Evolutionary conservation across 345 rosid genomes (phyloP), one percentile per base, ranked within the genome.

Genomic region (Balakata baccata): DNA sequence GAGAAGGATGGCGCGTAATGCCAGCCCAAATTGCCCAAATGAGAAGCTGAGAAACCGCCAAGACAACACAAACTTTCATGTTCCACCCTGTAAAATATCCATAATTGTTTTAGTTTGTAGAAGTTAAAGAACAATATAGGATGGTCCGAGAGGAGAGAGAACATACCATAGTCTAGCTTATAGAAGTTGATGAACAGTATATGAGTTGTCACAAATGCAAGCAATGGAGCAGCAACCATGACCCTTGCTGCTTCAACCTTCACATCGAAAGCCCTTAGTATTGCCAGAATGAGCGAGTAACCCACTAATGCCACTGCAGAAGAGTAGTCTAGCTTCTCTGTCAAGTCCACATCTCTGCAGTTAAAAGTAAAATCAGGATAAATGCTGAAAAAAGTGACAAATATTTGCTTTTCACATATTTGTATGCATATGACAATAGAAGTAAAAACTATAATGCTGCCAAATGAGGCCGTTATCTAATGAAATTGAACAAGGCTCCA

Each of bases 21-120:
- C 90, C 89, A 14, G 94, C 98, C 98, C 98, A 94, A 61, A 85
- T 16, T 16, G 90, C 97, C 98, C 98, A 92, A 20, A 86, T 82
- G 34, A 88, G 85, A 78, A 94, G 85, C 86, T 90, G 91, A 57
- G 85, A 78, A 49, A 82, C 82, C 72, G 87, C 92, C 88, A 94
- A 90, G 12, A 69, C 82, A 11, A 75, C 74, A 66, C 90, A 87
- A 20, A 94, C 93, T 85, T 87, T 88, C 90, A 81, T 77, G 83
- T 94, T 93, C 83, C 79, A 76, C 38, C 79, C 79, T 76, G 74
- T 69, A 61, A 59, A 17, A 61, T 10, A 39, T 52, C 41, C 5
- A 9, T 17, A 50, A 11, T 37, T 7, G 3, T 39, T 51, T 49
- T 34, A 62, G 46, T 63, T 58, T 7, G 34, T 85, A 92, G 78